Evolutionary conservation across 257 asterid genomes (phyloP), one percentile per base, ranked within the genome.

Genomic region (Gentiana straminea): DNA sequence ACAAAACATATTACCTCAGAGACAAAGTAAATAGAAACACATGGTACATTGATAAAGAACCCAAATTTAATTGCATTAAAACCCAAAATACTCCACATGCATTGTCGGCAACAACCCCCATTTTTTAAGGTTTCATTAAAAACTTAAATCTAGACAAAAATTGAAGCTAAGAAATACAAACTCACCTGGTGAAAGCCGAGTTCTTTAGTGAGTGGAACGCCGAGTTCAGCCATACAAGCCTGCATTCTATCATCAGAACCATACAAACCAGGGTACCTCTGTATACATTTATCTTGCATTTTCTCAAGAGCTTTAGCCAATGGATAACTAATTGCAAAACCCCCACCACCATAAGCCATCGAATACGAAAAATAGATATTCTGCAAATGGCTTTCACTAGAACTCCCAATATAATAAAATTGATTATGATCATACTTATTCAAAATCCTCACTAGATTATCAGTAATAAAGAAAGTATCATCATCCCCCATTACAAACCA

Each of bases 401-500:
- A 76, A 52, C 95, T 81, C 63, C 95, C 95, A 13, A 86, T 81
- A 71, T 86, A 86, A 64, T 81, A 86, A 59, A 69, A 86, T 72
- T 81, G 86, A 51, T 77, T 69, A 58, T 86, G 94, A 58, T 86
- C 95, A 38, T 86, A 86, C 73, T 86, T 86, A 9, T 64, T 84
- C 70, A 84, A 33, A 44, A 86, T 57, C 68, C 94, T 79, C 62
- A 86, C 75, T 65, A 86, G 64, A 79, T 86, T 86, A 35, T 86
- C 95, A 2, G 84, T 82, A 46, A 86, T 73, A 35, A 86, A 86
- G 5, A 86, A 77, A 2, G 95, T 86, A 35, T 86, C 95, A 49
- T 86, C 95, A 54, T 86, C 95, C 44, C 94, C 95, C 95, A 86
- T 83, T 54, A 86, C 95, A 33, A 86, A 70, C 95, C 94, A 86